Evolutionary conservation across 352 stramenopile genomes (phyloP).

Genomic region (Aphanomyces euteiches): DNA sequence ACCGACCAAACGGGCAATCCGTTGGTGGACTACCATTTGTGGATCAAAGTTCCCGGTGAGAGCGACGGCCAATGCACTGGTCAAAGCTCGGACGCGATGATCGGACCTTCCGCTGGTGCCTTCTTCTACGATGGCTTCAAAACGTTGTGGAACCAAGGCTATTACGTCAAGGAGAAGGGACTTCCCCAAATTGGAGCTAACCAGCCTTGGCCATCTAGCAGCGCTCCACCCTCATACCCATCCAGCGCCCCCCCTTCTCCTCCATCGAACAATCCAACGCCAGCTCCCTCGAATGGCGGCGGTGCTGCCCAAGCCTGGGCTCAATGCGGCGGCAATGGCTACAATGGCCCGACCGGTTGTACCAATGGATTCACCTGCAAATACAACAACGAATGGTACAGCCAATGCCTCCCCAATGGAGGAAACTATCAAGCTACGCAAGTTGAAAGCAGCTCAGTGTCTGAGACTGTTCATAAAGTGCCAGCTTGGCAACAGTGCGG

Average conservation of each 20-base stretch:
- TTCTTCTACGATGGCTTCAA: constrained; percentile 57
- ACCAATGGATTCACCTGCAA: not conserved
- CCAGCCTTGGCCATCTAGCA: not conserved
- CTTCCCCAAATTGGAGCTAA: constrained; percentile 14
- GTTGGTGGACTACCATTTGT: constrained; percentile 44
- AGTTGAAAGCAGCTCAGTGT: not conserved
- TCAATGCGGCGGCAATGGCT: not conserved
- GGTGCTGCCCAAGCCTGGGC: not conserved
- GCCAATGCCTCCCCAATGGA: not conserved
- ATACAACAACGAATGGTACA: not conserved
- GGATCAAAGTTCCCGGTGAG: constrained; percentile 47
- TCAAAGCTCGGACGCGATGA: constrained; percentile 43
- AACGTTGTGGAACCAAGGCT: constrained; percentile 53
- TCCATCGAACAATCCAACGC: not conserved
- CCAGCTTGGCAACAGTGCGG: constrained; percentile 25
- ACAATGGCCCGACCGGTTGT: not conserved
- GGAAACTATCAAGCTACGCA: too few species aligned
- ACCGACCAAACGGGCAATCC: constrained; percentile 37
- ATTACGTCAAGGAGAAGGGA: constrained; percentile 45
- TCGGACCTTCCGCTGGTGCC: constrained; percentile 40
- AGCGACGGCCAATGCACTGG: constrained; percentile 48
- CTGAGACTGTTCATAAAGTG: not conserved
- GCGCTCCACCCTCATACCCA: not conserved
- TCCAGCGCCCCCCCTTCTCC: not conserved
- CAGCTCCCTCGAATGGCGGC: not conserved